Evolutionary conservation across 2,329 filamentous ascomycete species (phyloP).

Genomic region (Gaeumannomyces tritici): DNA sequence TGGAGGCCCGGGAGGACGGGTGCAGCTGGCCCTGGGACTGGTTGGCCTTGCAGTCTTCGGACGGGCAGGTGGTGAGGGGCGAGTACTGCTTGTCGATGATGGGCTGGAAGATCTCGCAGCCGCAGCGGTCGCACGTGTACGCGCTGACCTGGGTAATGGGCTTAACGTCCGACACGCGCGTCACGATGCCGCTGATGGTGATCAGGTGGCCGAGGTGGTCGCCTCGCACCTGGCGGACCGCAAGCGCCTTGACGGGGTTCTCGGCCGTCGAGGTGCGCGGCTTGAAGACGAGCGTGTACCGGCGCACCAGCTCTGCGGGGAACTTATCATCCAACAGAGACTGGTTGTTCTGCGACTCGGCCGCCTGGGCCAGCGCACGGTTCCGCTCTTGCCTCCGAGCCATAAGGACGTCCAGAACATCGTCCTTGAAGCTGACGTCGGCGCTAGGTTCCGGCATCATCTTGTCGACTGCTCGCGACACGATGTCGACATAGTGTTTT

Average conservation of each 20-base stretch:
- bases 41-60: constrained; percentile 80
- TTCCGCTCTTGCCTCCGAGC: constrained; percentile 82
- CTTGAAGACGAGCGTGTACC: constrained; percentile 96
- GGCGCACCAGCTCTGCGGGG: constrained; percentile 80
- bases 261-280: constrained; percentile 67
- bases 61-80: constrained; percentile 78
- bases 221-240: constrained; percentile 87
- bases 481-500: constrained; percentile 87
- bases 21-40: constrained; percentile 90
- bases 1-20: constrained; percentile 89
- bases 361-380: constrained; percentile 59
- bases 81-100: constrained; percentile 85
- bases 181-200: constrained; percentile 88
- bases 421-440: constrained; percentile 90
- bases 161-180: constrained; percentile 94
- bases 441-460: constrained; percentile 69
- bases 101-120: constrained; percentile 95
- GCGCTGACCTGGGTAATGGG: constrained; percentile 95
- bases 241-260: constrained; percentile 55
- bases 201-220: constrained; percentile 91
- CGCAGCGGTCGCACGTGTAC: constrained; percentile 94
- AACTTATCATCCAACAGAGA: constrained; percentile 67
- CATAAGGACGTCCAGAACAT: constrained; percentile 95
- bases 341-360: constrained; percentile 56
- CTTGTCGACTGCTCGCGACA: constrained; percentile 81